Base-by-base conservation (phyloP, 2,329 filamentous ascomycete species). In the Fusarium concolor region DNA sequence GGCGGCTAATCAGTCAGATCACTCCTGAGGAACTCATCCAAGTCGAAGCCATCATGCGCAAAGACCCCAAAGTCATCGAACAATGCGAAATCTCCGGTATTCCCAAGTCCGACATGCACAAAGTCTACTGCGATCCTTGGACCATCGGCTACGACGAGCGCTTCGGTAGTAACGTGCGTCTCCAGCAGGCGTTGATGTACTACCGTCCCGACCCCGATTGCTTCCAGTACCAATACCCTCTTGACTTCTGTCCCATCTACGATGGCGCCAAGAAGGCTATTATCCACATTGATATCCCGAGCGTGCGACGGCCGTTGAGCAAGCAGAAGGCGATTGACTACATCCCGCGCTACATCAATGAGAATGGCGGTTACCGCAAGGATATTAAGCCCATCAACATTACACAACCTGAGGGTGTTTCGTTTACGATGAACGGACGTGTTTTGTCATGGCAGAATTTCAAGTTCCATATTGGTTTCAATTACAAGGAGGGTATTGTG, bases 111-210 rank as follows among this genome's bases (percentile, higher is more conserved):
- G 92, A 97, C 63, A 97, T 97, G 94, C 83, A 96, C 83, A 97
- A 97, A 80, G 92, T 97, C 46, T 97, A 96, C 82, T 97, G 94
- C 79, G 94, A 97, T 77, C 93, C 93, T 12, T 97, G 94, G 94
- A 97, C 94, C 1, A 97, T 97, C 78, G 94, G 94, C 47, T 97
- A 93, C 76, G 94, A 97, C 73, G 92, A 96, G 81, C 90, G 94
- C 43, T 96, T 94, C 74, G 94, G 94, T 65, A 95, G 82, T 76
- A 84, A 84, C 42, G 84, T 93, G 42, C 89, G 94, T 55, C 87
- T 97, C 6, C 94, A 97, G 80, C 94, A 97, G 80, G 94, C 93
- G 3, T 83, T 97, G 55, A 97, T 97, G 93, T 97, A 97, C 84
- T 97, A 96, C 79, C 89, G 94, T 17, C 94, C 94, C 5, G 85